phyloP scores from a whole-genome alignment of 2,329 filamentous ascomycete species.

The Diplocarpon rosae region DNA sequence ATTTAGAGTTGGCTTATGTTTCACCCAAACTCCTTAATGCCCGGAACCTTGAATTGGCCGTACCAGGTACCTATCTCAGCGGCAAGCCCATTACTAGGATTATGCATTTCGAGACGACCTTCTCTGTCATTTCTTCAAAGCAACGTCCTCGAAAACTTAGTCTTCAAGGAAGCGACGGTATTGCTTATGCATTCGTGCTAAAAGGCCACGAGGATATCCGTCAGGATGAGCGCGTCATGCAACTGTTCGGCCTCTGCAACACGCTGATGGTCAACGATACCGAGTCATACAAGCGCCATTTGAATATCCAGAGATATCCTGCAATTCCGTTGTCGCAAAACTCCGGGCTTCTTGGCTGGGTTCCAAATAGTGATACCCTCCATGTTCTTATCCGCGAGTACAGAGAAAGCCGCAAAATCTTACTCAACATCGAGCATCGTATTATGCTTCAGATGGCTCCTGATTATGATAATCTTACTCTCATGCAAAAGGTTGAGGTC shows the following conservation, averaged over 20 bases:
- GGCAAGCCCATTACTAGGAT: conserved; percentile 71
- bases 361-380: conserved; percentile 93
- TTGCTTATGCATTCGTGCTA: conserved; percentile 75
- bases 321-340: conserved; percentile 96
- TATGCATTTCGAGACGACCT: conserved; percentile 77
- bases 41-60: conserved; percentile 77
- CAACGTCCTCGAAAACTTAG: conserved; percentile 87
- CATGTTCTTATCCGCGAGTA: conserved; percentile 97
- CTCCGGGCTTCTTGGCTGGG: conserved; percentile 90
- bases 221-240: conserved; percentile 98
- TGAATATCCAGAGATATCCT: conserved; percentile 91
- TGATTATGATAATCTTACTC: conserved; percentile 93
- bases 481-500: conserved; percentile 99
- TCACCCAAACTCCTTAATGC: conserved; percentile 85
- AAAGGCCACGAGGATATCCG: conserved; percentile 99
- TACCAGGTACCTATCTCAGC: conserved; percentile 90
- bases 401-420: conserved; percentile 89
- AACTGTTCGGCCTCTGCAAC: conserved; percentile 95
- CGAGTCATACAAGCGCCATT: conserved; percentile 92
- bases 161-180: conserved; percentile 80
- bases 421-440: conserved; percentile 97
- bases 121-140: conserved; percentile 92
- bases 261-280: conserved; percentile 88
- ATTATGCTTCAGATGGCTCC: conserved; percentile 99
- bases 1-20: conserved; percentile 89